phyloP scores from a whole-genome alignment of 2,329 filamentous ascomycete genomes.

The Phyllosticta capitalensis region DNA sequence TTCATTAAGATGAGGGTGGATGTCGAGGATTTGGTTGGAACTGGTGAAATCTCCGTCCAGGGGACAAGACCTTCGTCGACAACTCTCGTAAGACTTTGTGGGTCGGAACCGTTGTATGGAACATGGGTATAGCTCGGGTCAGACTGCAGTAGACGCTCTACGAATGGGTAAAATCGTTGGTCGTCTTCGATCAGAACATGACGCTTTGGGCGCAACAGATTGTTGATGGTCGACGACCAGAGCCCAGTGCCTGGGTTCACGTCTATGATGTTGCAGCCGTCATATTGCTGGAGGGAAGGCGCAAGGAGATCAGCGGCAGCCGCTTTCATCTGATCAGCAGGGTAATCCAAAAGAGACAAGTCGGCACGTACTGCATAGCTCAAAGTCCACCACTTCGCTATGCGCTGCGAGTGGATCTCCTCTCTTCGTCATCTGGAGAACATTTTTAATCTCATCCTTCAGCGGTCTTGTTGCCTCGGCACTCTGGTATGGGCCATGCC shows the following conservation, averaged over 20 bases:
- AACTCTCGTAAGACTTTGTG: constrained; percentile 39
- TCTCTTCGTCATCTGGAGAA: neutral
- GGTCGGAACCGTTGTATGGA: constrained; percentile 12
- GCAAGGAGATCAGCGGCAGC: constrained; percentile 37
- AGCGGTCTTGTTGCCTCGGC: neutral
- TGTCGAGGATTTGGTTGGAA: constrained; percentile 51
- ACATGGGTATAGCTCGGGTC: constrained; percentile 32
- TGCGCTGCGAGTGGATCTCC: neutral
- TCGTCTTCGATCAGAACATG: constrained; percentile 79
- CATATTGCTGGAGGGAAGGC: constrained; percentile 57
- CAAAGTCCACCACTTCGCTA: constrained; percentile 30
- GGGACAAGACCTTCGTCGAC: constrained; percentile 44
- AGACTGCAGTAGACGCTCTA: constrained; percentile 48
- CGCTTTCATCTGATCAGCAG: neutral
- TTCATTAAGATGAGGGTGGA: constrained; percentile 50
- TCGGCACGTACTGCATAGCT: constrained; percentile 33
- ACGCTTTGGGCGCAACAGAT: constrained; percentile 63
- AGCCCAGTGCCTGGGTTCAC: constrained; percentile 72
- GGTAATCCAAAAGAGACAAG: neutral
- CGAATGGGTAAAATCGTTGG: constrained; percentile 32
- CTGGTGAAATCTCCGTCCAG: constrained; percentile 42
- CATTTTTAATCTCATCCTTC: neutral
- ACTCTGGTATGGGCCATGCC: neutral
- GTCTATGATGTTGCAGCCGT: constrained; percentile 78
- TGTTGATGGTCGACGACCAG: constrained; percentile 69